These are phyloP conservation scores for Telopea speciosissima DNA, from an alignment of 177 flowering plant genomes.

Conservation along the genomic window DNA sequence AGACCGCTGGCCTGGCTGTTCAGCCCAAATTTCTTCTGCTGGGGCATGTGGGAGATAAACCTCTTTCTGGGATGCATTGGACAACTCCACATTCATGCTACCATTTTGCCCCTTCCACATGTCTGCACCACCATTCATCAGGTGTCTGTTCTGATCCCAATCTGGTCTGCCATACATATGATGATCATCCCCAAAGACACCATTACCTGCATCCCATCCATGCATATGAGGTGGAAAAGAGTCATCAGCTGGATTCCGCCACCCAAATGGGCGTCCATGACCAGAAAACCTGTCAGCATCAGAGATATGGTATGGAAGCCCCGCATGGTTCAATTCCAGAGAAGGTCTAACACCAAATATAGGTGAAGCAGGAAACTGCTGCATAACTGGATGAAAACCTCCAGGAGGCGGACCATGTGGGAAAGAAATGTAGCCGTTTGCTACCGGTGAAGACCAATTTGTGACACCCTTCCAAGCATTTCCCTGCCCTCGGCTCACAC, in stretches of 20 bases:
- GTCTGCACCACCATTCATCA: slow-evolving; percentile 38
- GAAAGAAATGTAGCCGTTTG: slow-evolving; percentile 71
- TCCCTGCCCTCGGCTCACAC: slow-evolving; percentile 47
- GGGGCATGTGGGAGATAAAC: slow-evolving; percentile 21
- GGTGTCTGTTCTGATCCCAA: slow-evolving; percentile 63
- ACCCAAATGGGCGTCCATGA: slow-evolving; percentile 68
- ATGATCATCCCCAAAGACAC: slow-evolving; percentile 54
- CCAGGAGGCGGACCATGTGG: slow-evolving; percentile 72
- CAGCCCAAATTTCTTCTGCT: slow-evolving; percentile 38
- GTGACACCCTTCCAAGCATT: slow-evolving; percentile 76
- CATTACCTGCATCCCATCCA: slow-evolving; percentile 76
- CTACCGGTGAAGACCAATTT: slow-evolving; percentile 65
- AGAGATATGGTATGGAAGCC: slow-evolving; percentile 61
- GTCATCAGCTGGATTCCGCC: slow-evolving; percentile 68
- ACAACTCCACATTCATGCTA: slow-evolving; percentile 34
- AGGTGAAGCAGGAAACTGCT: slow-evolving; percentile 57
- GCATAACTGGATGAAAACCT: slow-evolving; percentile 59
- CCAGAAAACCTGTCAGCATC: slow-evolving; percentile 65
- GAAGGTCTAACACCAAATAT: slow-evolving; percentile 70
- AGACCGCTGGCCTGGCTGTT: slow-evolving; percentile 25
- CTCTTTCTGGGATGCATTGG: slow-evolving; percentile 41
- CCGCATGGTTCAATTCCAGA: slow-evolving; percentile 57
- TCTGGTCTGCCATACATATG: slow-evolving; percentile 53
- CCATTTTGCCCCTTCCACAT: slow-evolving; percentile 61
- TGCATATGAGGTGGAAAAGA: slow-evolving; percentile 50